Base-by-base conservation (phyloP, 768 basidiomycete species). In the Cystobasidium onofrii region DNA sequence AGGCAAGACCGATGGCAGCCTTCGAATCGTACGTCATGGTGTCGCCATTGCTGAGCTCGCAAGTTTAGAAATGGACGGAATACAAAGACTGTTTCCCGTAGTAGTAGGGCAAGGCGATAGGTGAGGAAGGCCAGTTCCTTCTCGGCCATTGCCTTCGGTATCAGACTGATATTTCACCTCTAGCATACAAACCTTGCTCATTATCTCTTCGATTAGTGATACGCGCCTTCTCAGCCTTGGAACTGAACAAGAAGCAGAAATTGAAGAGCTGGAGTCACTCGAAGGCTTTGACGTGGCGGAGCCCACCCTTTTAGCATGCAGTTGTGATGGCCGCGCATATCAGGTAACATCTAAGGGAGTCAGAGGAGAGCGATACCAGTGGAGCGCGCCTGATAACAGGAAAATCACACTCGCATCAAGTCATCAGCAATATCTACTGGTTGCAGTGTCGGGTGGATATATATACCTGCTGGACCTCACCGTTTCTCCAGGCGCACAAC, bases 11-110 rank as follows among this genome's bases (percentile, higher is more conserved):
- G 86, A 87, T 1, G 92, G 93, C 1, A 87, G 88, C 12, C 78
- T 96, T 18, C 88, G 89, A 61, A 81, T 92, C 34, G 84, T 96
- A 23, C 84, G 90, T 74, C 90, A 87, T 71, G 92, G 92, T 1
- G 90, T 91, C 6, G 89, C 90, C 76, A 88, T 92, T 79, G 83
- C 86, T 70, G 88, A 89, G 77, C 77, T 86, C 13, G 88, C 87
- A 0, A 80, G 81, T 33, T 78, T 90, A 6, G 84, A 88, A 0
- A 76, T 92, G 57, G 79, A 82, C 0, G 81, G 85, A 70, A 83
- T 88, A n/a, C 84, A 85, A 15, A 82, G 83, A 29, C 79, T 92
- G 1, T 93, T 89, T 87, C 15, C 74, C 2, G 1, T 79, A n/a
- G 31, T 27, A 6, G 7, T 27, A 23, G 12, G 54, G 23, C 23